Percentiles rank a stretch among this genome's conserved stretches.
Conservation (phyloP, 306 rosid genomes). For the Vicia sativa region DNA sequence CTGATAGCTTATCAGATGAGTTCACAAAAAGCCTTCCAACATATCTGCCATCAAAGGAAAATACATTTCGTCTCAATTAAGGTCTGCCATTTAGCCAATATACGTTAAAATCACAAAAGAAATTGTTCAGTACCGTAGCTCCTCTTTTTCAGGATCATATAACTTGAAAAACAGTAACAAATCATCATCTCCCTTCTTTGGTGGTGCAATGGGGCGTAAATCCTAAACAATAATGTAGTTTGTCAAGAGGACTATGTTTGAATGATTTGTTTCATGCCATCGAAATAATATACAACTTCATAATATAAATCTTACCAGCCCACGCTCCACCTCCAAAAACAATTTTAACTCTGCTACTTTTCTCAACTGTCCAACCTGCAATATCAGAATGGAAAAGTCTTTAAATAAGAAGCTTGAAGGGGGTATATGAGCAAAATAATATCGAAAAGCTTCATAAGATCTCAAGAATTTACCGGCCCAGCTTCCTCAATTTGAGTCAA, state of each 20-base stretch:
- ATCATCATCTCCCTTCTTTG: neutral
- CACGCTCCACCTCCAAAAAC: neutral
- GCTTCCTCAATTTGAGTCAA: neutral
- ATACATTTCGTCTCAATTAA: neutral
- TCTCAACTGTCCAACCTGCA: neutral
- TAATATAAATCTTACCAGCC: neutral
- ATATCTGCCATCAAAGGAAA: neutral
- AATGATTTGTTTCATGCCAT: neutral
- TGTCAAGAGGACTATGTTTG: neutral
- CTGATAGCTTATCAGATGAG: neutral
- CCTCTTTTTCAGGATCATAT: neutral
- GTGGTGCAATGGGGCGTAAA: neutral
- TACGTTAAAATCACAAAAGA: neutral
- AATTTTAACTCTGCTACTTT: neutral
- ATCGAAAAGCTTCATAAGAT: neutral
- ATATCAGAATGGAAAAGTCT: neutral
- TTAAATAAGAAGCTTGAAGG: neutral
- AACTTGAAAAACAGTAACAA: neutral
- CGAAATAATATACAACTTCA: neutral
- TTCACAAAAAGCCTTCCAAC: neutral
- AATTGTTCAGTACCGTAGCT: neutral
- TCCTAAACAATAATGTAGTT: constrained; percentile 2
- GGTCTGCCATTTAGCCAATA: neutral
- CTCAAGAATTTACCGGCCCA: neutral
- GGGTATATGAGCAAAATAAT: neutral